phyloP scores from a whole-genome alignment of 2,329 filamentous ascomycete species.

The Thielaviopsis punctulata region DNA sequence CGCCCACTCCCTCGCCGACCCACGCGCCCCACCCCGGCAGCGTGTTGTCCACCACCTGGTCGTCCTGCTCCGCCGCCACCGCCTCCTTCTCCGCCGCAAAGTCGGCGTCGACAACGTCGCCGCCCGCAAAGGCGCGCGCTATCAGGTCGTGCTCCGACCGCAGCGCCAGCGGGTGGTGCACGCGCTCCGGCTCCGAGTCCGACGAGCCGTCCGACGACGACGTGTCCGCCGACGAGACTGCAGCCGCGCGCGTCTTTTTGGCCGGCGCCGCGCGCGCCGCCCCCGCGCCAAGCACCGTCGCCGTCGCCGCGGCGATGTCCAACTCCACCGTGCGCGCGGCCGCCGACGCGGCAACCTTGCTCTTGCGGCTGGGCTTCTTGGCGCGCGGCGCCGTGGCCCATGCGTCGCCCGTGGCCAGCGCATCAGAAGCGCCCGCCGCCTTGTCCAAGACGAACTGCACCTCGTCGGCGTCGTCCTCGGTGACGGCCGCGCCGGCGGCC shows the following conservation, averaged over 20 bases:
- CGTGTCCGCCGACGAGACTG: slow-evolving; percentile 2
- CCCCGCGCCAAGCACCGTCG: slow-evolving; percentile 4
- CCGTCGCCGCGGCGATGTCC: slow-evolving; percentile 8
- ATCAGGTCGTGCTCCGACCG: slow-evolving; percentile 48
- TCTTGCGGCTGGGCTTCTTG: slow-evolving; percentile 18
- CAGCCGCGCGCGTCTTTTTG: background rate
- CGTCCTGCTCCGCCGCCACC: slow-evolving; percentile 57
- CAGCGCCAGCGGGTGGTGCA: slow-evolving; percentile 34
- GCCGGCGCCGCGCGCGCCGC: background rate
- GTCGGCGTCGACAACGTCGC: slow-evolving; percentile 63
- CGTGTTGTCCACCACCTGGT: slow-evolving; percentile 67
- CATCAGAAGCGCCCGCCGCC: slow-evolving; percentile 3
- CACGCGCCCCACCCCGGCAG: slow-evolving; percentile 89
- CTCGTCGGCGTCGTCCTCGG: slow-evolving; percentile 14
- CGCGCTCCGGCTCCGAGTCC: slow-evolving; percentile 17
- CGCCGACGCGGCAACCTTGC: slow-evolving; percentile 11
- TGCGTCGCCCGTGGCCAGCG: slow-evolving; percentile 4
- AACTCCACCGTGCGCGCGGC: slow-evolving; percentile 3
- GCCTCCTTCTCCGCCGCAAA: slow-evolving; percentile 69
- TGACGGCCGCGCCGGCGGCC: slow-evolving; percentile 15
- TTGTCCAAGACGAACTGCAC: slow-evolving; percentile 14
- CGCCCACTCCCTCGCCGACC: slow-evolving; percentile 69
- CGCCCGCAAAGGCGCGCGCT: slow-evolving; percentile 72
- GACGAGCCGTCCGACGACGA: slow-evolving; percentile 4
- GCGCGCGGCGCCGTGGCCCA: slow-evolving; percentile 13